Evolutionary conservation across 768 basidiomycete species (phyloP).

Genomic region (Punctularia strigosozonata): DNA sequence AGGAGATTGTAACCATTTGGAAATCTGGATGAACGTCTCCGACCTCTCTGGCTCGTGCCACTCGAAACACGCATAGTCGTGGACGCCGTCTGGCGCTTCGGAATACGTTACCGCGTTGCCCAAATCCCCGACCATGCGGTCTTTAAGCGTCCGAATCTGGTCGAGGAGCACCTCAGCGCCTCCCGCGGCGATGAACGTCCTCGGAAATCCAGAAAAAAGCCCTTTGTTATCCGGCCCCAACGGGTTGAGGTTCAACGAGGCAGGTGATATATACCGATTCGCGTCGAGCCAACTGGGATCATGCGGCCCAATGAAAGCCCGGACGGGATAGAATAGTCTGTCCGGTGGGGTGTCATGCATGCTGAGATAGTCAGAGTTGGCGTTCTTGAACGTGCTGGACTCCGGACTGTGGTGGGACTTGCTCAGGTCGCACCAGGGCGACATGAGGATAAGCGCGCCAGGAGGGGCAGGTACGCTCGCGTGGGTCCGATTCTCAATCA

Average conservation of each 20-base stretch:
- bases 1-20: too few relatives aligned
- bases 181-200: slow-evolving; percentile 19
- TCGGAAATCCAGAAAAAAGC: slow-evolving; percentile 25
- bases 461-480: slow-evolving; percentile 30
- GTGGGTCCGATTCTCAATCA: slow-evolving; percentile 32
- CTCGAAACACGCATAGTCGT: slow-evolving; percentile 4
- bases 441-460: slow-evolving; percentile 37
- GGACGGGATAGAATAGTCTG: slow-evolving; percentile 22
- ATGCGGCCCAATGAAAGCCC: slow-evolving; percentile 36
- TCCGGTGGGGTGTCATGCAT: slow-evolving; percentile 6
- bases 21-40: too few relatives aligned
- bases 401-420: slow-evolving; percentile 25
- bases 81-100: slow-evolving; percentile 9
- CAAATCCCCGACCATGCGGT: slow-evolving; percentile 20
- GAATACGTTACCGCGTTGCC: slow-evolving; percentile 16
- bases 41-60: slow-evolving; percentile 10
- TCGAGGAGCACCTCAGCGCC: slow-evolving; percentile 23
- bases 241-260: slow-evolving; percentile 32
- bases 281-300: slow-evolving; percentile 30
- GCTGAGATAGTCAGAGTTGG: slow-evolving; percentile 18
- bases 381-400: slow-evolving; percentile 24
- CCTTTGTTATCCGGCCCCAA: too few relatives aligned
- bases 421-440: slow-evolving; percentile 45
- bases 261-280: slow-evolving; percentile 50
- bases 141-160: slow-evolving; percentile 18